Conservation (phyloP, 2,329 filamentous ascomycete genomes). For the Colletotrichum sp. region DNA sequence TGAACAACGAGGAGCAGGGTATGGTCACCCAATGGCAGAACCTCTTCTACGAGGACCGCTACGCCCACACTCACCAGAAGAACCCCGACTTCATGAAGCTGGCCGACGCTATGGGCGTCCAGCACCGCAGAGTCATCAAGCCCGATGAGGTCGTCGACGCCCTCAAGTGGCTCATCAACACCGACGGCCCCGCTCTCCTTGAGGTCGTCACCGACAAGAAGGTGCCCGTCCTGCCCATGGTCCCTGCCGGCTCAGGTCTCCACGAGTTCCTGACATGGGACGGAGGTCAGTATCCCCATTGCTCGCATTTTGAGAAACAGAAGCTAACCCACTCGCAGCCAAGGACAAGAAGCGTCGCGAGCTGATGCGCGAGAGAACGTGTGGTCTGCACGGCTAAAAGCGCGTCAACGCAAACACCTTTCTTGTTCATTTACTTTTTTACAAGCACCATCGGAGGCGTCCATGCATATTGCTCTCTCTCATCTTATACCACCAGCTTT, state of each 20-base stretch:
- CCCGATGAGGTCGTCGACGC: conserved; percentile 79
- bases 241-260: conserved; percentile 83
- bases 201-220: conserved; percentile 92
- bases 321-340: conserved; percentile 50
- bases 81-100: conserved; percentile 98
- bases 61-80: conserved; percentile 87
- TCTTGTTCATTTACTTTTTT: conserved; percentile 14
- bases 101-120: conserved; percentile 87
- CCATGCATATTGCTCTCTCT: conserved; percentile 20
- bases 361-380: conserved; percentile 69
- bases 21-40: conserved; percentile 99
- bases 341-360: conserved; percentile 73
- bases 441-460: conserved; percentile 11
- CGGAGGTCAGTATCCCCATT: conserved; percentile 59
- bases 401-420: neutral
- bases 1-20: conserved; percentile 98
- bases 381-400: conserved; percentile 39
- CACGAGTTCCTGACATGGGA: conserved; percentile 95
- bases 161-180: conserved; percentile 87
- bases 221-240: conserved; percentile 97
- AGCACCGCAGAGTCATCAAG: conserved; percentile 73
- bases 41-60: conserved; percentile 95
- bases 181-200: conserved; percentile 88
- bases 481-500: conserved; percentile 22
- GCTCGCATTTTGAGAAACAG: neutral